Conservation (phyloP, 1,284 basidiomycete genomes). For the Ustilago nuda region DNA sequence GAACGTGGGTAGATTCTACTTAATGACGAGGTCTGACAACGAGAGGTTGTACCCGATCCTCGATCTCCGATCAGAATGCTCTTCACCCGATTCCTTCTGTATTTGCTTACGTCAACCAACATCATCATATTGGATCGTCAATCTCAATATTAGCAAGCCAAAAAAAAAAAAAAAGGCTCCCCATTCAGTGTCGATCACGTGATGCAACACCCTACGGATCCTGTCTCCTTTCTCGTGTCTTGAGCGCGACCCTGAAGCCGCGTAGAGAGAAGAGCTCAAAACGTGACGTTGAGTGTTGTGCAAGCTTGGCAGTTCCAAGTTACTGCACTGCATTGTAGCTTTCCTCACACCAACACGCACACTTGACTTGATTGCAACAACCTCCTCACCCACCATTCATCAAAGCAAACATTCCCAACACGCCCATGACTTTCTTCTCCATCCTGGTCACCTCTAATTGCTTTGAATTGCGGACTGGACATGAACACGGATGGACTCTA, state of each 20-base stretch:
- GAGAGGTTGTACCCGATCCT: no score
- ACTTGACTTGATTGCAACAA: background rate
- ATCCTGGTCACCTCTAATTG: background rate
- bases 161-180: background rate
- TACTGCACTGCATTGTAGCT: background rate
- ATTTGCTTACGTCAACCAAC: no score
- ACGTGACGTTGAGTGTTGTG: background rate
- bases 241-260: background rate
- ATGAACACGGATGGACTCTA: background rate
- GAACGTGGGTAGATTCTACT: no score
- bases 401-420: background rate
- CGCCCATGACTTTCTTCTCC: background rate
- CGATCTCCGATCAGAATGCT: no score
- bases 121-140: no score
- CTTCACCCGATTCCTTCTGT: no score
- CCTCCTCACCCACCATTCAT: slow-evolving; percentile 6
- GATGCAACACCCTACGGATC: background rate
- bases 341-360: slow-evolving; percentile 8
- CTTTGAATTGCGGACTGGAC: background rate
- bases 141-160: no score
- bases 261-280: background rate
- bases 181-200: no score
- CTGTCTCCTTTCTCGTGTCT: background rate
- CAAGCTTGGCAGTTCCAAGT: background rate
- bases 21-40: no score